phyloP scores from a whole-genome alignment of 2,329 filamentous ascomycete genomes.

The Paecilomyces sp. region DNA sequence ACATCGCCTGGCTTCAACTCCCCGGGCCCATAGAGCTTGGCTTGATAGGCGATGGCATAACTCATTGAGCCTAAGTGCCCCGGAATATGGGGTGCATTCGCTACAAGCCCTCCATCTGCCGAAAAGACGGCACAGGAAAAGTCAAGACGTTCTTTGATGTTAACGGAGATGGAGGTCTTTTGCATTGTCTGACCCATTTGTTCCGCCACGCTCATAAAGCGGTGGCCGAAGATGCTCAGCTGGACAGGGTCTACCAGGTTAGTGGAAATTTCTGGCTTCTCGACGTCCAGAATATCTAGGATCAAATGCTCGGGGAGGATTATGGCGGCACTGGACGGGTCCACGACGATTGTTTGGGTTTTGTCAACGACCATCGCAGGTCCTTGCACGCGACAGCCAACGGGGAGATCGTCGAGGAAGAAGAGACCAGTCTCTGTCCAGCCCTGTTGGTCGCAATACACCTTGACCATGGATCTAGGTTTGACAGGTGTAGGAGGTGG shows the following conservation, averaged over 20 bases:
- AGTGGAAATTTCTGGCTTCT: slow-evolving; percentile 27
- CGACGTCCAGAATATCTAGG: slow-evolving; percentile 64
- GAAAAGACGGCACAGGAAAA: slow-evolving; percentile 80
- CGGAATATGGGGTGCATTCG: slow-evolving; percentile 66
- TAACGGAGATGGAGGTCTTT: slow-evolving; percentile 51
- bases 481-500: too few relatives aligned
- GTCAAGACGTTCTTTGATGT: slow-evolving; percentile 80
- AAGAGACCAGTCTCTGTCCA: slow-evolving; percentile 21
- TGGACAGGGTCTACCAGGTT: slow-evolving; percentile 43
- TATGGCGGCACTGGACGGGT: slow-evolving; percentile 67
- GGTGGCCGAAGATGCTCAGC: slow-evolving; percentile 49
- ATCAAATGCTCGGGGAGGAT: slow-evolving; percentile 82
- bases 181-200: slow-evolving; percentile 54
- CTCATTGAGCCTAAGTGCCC: slow-evolving; percentile 80
- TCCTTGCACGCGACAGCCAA: slow-evolving; percentile 16
- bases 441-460: slow-evolving; percentile 20
- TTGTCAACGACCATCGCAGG: slow-evolving; percentile 55
- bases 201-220: slow-evolving; percentile 54
- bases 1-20: slow-evolving; percentile 74
- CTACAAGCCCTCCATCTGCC: slow-evolving; percentile 63
- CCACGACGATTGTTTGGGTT: slow-evolving; percentile 80
- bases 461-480: slow-evolving; percentile 13
- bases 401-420: slow-evolving; percentile 15
- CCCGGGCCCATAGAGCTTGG: slow-evolving; percentile 66
- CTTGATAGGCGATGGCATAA: slow-evolving; percentile 73